Percentiles rank a stretch among this genome's conserved stretches.
These are phyloP conservation scores for Thielaviopsis populi DNA, from an alignment of 2,329 filamentous ascomycete species.

Conservation along the genomic window DNA sequence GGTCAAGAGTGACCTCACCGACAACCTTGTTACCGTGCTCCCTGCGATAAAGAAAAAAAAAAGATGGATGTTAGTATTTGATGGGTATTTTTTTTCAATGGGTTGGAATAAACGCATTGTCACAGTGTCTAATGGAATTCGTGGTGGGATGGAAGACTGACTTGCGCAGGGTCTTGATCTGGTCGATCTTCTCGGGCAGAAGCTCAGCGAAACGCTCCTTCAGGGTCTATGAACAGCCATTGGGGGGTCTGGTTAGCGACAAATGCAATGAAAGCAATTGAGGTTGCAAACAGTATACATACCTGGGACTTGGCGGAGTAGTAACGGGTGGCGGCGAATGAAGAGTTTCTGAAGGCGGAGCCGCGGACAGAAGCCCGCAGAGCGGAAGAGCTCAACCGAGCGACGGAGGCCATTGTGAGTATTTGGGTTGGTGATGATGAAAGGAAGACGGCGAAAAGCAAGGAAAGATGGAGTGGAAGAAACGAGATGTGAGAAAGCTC, in stretches of 20 bases:
- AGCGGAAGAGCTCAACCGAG: slow-evolving; percentile 67
- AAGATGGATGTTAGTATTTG: slow-evolving; percentile 18
- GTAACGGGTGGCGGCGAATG: slow-evolving; percentile 72
- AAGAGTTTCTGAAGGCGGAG: slow-evolving; percentile 52
- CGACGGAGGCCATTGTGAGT: slow-evolving; percentile 61
- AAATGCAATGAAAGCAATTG: background rate
- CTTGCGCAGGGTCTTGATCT: slow-evolving; percentile 98
- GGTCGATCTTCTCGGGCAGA: slow-evolving; percentile 90
- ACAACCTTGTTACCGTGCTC: slow-evolving; percentile 91
- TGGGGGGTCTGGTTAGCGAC: slow-evolving; percentile 17
- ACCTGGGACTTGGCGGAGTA: slow-evolving; percentile 92
- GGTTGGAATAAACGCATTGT: background rate
- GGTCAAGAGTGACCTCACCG: slow-evolving; percentile 96
- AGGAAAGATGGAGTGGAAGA: slow-evolving; percentile 5
- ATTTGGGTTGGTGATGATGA: slow-evolving; percentile 19
- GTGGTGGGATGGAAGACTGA: slow-evolving; percentile 33
- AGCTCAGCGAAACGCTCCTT: slow-evolving; percentile 98
- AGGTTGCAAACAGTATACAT: slow-evolving; percentile 4
- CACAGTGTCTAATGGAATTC: background rate
- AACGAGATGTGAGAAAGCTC: background rate
- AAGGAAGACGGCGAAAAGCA: slow-evolving; percentile 20
- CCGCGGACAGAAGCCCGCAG: slow-evolving; percentile 61
- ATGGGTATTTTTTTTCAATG: slow-evolving; percentile 4
- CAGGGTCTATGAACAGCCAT: slow-evolving; percentile 48
- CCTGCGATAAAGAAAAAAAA: slow-evolving; percentile 32